phyloP scores from a whole-genome alignment of 768 basidiomycete species.

The Thelephora ganbajun region DNA sequence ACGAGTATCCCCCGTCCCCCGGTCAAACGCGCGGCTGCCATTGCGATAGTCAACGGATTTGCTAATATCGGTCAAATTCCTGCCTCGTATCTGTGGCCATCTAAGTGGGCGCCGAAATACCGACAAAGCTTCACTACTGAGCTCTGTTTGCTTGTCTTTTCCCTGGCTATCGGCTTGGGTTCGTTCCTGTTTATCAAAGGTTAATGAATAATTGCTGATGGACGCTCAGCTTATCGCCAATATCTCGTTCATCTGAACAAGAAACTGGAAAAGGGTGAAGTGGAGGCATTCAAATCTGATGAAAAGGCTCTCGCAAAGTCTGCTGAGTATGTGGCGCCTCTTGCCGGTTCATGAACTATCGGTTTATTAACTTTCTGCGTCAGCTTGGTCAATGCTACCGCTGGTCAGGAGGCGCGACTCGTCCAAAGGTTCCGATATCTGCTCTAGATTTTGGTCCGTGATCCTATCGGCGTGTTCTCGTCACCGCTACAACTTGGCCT shows the following conservation, averaged over 20 bases:
- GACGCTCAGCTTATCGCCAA: slow-evolving; percentile 5
- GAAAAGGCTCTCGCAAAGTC: slow-evolving; percentile 5
- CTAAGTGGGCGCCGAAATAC: slow-evolving; percentile 11
- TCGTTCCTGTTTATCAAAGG: not conserved
- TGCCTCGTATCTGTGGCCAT: slow-evolving; percentile 11
- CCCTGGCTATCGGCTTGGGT: slow-evolving; percentile 10
- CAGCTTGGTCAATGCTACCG: not conserved
- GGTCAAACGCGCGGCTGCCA: not conserved
- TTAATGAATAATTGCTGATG: too few species aligned
- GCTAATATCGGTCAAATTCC: slow-evolving; percentile 6
- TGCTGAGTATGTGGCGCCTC: slow-evolving; percentile 5
- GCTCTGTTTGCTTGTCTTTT: slow-evolving; percentile 8
- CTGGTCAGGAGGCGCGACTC: not conserved
- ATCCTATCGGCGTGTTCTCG: too few species aligned
- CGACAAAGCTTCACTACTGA: slow-evolving; percentile 12
- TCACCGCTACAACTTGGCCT: too few species aligned
- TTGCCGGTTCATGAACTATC: too few species aligned
- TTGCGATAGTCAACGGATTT: not conserved
- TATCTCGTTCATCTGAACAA: slow-evolving; percentile 7
- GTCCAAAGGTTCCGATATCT: not conserved
- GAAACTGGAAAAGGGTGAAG: slow-evolving; percentile 7
- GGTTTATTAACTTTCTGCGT: not conserved
- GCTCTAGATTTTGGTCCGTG: not conserved
- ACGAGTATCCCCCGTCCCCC: slow-evolving; percentile 3
- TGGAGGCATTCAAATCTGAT: slow-evolving; percentile 5